Base-by-base conservation (phyloP, 441 rosid genomes). In the Omphalea diandra region DNA sequence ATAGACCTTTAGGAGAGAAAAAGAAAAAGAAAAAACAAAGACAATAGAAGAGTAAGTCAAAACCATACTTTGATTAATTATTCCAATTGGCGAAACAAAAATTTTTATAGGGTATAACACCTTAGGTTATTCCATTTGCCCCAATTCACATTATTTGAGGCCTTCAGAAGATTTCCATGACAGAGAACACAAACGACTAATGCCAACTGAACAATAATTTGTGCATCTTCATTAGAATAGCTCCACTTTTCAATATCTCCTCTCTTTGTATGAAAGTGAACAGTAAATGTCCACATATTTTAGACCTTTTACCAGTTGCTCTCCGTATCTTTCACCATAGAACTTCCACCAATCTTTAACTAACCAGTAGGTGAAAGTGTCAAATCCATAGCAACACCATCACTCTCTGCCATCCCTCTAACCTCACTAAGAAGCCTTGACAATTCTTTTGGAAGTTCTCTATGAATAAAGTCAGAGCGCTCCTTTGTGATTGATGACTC, bases 401-500 rank as follows among this genome's bases (percentile, higher is more conserved):
- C 54, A 47, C 65, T 75, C 57, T 68, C 77, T 11, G 84, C 83
- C 80, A 87, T 82, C 64, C 79, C 80, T 76, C 90, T 85, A 72
- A 89, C 93, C 63, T 83, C 82, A 67, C 79, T 84, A 33, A 89
- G 85, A 73, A 94, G 82, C 59, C 80, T 68, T 56, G 82, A 73
- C 56, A 69, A 36, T 44, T 43, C 72, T 44, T 69, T 69, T 38
- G 56, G 64, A 29, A 93, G 83, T 77, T 90, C 94, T 73, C 83
- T 77, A 73, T 76, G 91, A 70, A 83, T 79, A 73, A 80, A 83
- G 22, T 81, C 75, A 79, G 80, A 74, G 11, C 93, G 84, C 55
- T 83, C 94, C 76, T 82, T 88, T 10, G 92, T 81, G 62, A 80
- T 55, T 40, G 85, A 66, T 55, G 93, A 88, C 76, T 93, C 97